Base-by-base conservation (phyloP, 352 stramenopile species). In the Aphanomyces euteiches region DNA sequence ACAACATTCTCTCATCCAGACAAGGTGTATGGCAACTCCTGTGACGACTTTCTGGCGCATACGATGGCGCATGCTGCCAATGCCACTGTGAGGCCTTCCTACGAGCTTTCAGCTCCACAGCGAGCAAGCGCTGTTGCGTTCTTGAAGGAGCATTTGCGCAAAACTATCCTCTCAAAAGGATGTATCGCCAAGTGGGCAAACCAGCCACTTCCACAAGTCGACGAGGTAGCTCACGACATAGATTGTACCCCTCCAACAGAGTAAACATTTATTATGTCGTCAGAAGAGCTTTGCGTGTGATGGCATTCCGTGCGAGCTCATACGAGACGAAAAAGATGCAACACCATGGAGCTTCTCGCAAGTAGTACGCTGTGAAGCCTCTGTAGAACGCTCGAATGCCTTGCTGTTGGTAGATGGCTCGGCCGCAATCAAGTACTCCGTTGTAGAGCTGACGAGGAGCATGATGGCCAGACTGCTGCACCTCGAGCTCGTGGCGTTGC, bases 241-340 rank as follows among this genome's bases (percentile, higher is more conserved):
- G 28, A 28, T 28, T 28, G 0, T 28, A 28, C 28, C 28, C 28
- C 28, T 28, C 28, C 28, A 28, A 2, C 28, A 28, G 28, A 28
- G 28, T 28, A 28, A 28, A 28, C 28, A 28, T 10, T 28, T 60
- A 41, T 43, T 60, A 60, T 10, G 10, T 17, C 54, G 45, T 38
- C 34, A 4, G 17, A 63, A 45, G 47, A 21, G 6, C 15, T 28
- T n/a, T 4, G 5, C 37, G 47, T 10, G 61, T 7, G 6, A 92
- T 47, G 5, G 65, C 72, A 0, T 80, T 76, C 19, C 85, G 82
- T 63, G 90, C 90, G 65, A 91, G 83, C 71, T 96, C 88, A 73
- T 94, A 96, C 19, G 82, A 84, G 61, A 96, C 80, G 74, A 96
- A 96, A 76, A 93, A 94, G 65, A 93, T 81, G 56, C 92, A 73